These are phyloP conservation scores for Amborella trichopoda DNA, from an alignment of 164 flowering plant species.

Conservation along the genomic window DNA sequence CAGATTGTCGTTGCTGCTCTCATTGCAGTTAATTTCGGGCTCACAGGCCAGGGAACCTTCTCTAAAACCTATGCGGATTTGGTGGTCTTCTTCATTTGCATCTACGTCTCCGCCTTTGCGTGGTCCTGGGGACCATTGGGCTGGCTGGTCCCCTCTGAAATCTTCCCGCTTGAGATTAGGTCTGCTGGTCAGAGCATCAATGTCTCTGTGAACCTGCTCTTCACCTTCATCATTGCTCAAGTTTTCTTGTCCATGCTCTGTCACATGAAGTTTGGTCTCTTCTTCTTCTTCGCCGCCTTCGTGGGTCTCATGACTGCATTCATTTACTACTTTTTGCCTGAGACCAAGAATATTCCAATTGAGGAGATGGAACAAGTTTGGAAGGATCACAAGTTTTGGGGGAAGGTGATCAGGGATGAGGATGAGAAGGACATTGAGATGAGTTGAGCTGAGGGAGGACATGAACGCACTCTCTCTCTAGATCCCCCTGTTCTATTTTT, in stretches of 20 bases:
- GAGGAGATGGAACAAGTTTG: background rate
- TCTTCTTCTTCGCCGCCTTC: conserved; percentile 27
- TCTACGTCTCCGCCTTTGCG: conserved; percentile 17
- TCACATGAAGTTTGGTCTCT: conserved; percentile 16
- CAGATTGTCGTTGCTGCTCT: conserved; percentile 12
- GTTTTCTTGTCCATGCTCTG: conserved; percentile 18
- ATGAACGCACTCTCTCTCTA: too few relatives aligned
- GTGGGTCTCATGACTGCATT: conserved; percentile 19
- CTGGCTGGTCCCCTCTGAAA: conserved; percentile 22
- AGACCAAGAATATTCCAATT: background rate
- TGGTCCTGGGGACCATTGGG: conserved; percentile 24
- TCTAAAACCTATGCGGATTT: conserved; percentile 7
- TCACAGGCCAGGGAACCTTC: conserved; percentile 7
- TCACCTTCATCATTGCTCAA: conserved; percentile 20
- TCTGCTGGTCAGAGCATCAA: conserved; percentile 18
- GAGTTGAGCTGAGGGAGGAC: too few relatives aligned
- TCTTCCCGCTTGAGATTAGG: too few relatives aligned
- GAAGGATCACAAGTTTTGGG: background rate
- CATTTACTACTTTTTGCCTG: conserved; percentile 7
- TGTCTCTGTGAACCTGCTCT: conserved; percentile 11
- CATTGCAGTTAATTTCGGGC: conserved; percentile 13
- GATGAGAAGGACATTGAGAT: background rate
- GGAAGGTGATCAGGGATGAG: background rate
- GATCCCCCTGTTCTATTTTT: too few relatives aligned
- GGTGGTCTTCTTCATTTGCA: conserved; percentile 9